These are phyloP conservation scores for Macrophomina tecta DNA, from an alignment of 2,329 filamentous ascomycete genomes.

Conservation along the genomic window DNA sequence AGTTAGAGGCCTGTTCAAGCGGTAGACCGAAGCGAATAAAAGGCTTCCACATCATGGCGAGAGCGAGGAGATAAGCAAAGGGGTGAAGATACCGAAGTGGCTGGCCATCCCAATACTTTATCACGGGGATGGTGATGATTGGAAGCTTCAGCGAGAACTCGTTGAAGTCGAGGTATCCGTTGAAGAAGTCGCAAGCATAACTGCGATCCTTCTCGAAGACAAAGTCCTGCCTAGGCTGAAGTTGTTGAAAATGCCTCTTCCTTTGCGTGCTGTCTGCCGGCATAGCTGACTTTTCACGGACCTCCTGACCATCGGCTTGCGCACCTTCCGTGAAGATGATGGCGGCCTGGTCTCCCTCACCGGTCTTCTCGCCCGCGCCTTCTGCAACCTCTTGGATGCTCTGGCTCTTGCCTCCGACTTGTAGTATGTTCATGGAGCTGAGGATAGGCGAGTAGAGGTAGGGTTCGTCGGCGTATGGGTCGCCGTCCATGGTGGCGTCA, in stretches of 20 bases:
- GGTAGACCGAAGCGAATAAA: background rate
- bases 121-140: slow-evolving; percentile 73
- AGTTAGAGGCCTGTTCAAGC: slow-evolving; percentile 14
- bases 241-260: slow-evolving; percentile 66
- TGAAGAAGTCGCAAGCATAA: slow-evolving; percentile 80
- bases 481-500: slow-evolving; percentile 88
- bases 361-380: slow-evolving; percentile 62
- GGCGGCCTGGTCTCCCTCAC: slow-evolving; percentile 69
- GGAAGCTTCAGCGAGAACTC: slow-evolving; percentile 74
- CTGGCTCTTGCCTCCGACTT: slow-evolving; percentile 61
- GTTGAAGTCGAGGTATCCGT: slow-evolving; percentile 89
- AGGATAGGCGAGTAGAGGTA: slow-evolving; percentile 85
- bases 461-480: slow-evolving; percentile 84
- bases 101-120: slow-evolving; percentile 82
- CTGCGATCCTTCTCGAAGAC: slow-evolving; percentile 66
- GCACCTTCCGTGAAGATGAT: slow-evolving; percentile 62
- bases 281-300: slow-evolving; percentile 47
- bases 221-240: slow-evolving; percentile 62
- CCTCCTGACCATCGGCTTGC: slow-evolving; percentile 50
- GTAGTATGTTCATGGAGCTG: slow-evolving; percentile 78
- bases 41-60: background rate
- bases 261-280: slow-evolving; percentile 53
- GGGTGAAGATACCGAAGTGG: slow-evolving; percentile 69
- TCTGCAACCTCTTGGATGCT: slow-evolving; percentile 51
- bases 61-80: background rate